Evolutionary conservation across 257 asterid genomes (phyloP).

Genomic region (Oldenlandia corymbosa): DNA sequence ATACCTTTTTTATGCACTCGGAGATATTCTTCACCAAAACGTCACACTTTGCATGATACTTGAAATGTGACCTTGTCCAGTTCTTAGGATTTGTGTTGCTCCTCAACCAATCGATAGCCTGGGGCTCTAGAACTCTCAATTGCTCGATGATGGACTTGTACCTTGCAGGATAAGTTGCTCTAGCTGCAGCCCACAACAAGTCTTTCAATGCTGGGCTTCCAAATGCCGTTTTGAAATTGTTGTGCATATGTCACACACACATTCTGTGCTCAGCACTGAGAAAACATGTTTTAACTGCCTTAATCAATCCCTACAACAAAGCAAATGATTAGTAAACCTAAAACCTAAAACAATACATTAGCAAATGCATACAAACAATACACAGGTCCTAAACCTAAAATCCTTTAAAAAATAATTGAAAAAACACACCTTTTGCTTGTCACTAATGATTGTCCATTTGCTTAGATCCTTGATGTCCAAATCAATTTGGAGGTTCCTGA

Average conservation of each 20-base stretch:
- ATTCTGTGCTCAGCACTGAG: not conserved
- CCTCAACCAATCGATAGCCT: not conserved
- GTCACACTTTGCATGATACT: not conserved
- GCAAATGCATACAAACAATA: too few relatives aligned
- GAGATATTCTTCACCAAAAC: not conserved
- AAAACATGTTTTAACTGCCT: not conserved
- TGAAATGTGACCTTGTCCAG: not conserved
- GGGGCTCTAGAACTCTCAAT: not conserved
- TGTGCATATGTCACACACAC: not conserved
- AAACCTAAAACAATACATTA: too few relatives aligned
- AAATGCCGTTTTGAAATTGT: not conserved
- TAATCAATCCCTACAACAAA: not conserved
- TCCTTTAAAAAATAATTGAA: not conserved
- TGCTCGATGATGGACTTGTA: fast-evolving
- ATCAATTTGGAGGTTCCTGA: not conserved
- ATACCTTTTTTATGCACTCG: not conserved
- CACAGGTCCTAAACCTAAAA: too few relatives aligned
- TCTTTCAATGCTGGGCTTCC: not conserved
- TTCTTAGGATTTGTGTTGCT: not conserved
- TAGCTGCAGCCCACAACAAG: not conserved
- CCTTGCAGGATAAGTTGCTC: not conserved
- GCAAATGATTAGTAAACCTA: not conserved
- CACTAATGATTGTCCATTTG: not conserved
- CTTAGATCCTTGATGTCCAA: not conserved
- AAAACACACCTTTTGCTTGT: not conserved